Percentiles rank a stretch among this genome's conserved stretches.
Conservation (phyloP, 495 filamentous ascomycete genomes). For the Penicillium roqueforti region DNA sequence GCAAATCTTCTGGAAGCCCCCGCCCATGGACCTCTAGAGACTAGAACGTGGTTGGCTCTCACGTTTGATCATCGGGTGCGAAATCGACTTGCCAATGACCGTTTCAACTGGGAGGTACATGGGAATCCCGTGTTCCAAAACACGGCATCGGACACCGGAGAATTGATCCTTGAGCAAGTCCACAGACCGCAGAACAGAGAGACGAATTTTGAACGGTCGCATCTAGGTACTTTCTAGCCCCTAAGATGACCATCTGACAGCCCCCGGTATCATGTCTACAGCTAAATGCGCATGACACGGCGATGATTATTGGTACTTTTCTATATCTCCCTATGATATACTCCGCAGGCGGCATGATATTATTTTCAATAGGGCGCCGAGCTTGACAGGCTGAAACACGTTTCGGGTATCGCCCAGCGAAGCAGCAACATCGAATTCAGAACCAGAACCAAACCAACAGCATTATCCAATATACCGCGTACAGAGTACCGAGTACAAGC, state of each 20-base stretch:
- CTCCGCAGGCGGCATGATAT: background rate
- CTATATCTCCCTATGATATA: background rate
- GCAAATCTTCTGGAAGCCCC: constrained; percentile 4
- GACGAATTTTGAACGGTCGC: background rate
- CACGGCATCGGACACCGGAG: background rate
- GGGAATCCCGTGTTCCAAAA: background rate
- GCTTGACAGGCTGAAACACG: background rate
- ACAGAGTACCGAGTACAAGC: too few relatives aligned
- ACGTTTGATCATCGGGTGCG: constrained; percentile 1
- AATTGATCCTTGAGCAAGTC: background rate
- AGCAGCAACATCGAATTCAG: background rate
- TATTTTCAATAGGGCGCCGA: background rate
- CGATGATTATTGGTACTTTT: background rate
- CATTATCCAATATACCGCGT: background rate
- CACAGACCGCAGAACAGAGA: background rate
- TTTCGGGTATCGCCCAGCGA: background rate
- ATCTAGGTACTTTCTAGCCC: background rate
- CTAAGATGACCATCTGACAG: background rate
- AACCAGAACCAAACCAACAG: background rate
- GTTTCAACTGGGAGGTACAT: background rate
- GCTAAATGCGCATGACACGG: background rate
- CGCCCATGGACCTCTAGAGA: background rate
- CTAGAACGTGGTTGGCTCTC: background rate
- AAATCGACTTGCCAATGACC: constrained; percentile 2
- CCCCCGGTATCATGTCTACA: background rate